Conservation (phyloP, 768 basidiomycete genomes). For the Xerocomellus intermedius region DNA sequence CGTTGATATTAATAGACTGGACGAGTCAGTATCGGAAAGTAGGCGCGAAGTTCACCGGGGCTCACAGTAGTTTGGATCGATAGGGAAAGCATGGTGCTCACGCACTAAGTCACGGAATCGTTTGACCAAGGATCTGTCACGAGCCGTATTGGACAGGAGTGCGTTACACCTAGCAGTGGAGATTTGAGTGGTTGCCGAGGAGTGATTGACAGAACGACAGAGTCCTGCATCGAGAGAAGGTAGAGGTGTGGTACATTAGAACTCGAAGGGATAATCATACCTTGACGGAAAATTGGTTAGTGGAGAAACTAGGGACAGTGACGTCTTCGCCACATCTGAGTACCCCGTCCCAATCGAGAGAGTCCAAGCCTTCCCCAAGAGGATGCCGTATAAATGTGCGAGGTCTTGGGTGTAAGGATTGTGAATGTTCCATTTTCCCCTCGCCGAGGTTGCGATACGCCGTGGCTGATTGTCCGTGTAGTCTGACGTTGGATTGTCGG, state of each 20-base stretch:
- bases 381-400: conserved; percentile 2
- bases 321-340: conserved; percentile 39
- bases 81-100: not conserved
- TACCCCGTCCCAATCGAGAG: conserved; percentile 64
- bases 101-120: conserved; percentile 2
- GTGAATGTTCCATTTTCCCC: conserved; percentile 46
- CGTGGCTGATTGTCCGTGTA: conserved; percentile 20
- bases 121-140: conserved; percentile 57
- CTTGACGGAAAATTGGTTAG: conserved; percentile 48
- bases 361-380: conserved; percentile 32
- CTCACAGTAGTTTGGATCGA: not conserved
- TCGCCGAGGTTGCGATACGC: conserved; percentile 41
- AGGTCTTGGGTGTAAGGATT: conserved; percentile 30
- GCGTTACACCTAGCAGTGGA: conserved; percentile 36
- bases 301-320: conserved; percentile 45
- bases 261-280: conserved; percentile 30
- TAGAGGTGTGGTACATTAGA: not conserved
- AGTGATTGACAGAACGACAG: conserved; percentile 48
- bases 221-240: conserved; percentile 45
- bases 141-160: conserved; percentile 53
- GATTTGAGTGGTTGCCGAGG: conserved; percentile 40
- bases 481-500: conserved; percentile 45
- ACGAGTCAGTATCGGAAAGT: not conserved
- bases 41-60: not conserved
- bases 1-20: not conserved